Evolutionary conservation across 805 yeast genomes (phyloP).

Genomic region (Yarrowia sp.): DNA sequence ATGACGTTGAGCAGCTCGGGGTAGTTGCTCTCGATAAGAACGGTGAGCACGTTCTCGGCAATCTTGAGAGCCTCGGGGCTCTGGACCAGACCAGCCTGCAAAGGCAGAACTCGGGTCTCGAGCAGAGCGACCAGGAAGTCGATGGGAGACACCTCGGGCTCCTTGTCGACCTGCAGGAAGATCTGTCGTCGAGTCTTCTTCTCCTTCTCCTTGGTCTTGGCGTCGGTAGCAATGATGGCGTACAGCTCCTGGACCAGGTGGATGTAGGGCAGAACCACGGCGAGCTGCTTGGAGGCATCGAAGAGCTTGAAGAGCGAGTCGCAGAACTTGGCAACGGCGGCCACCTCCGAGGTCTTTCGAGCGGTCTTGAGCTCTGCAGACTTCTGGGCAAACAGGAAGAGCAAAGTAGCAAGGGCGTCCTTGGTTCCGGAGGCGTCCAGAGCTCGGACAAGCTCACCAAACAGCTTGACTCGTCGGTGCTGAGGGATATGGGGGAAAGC

Average conservation of each 20-base stretch:
- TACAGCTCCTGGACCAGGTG: slow-evolving; percentile 40
- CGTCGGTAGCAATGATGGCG: slow-evolving; percentile 41
- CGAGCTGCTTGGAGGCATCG: slow-evolving; percentile 63
- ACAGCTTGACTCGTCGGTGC: slow-evolving; percentile 89
- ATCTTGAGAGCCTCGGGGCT: slow-evolving; percentile 35
- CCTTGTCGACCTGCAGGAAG: slow-evolving; percentile 15
- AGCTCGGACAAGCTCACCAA: slow-evolving; percentile 78
- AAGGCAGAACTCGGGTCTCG: slow-evolving; percentile 22
- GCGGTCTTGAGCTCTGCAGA: slow-evolving; percentile 62
- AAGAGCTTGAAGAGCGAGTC: slow-evolving; percentile 60
- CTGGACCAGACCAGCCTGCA: slow-evolving; percentile 33
- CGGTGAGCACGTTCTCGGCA: slow-evolving; percentile 27
- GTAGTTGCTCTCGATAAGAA: slow-evolving; percentile 31
- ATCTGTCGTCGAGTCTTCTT: slow-evolving; percentile 42
- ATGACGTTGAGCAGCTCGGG: slow-evolving; percentile 30
- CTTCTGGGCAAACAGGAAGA: slow-evolving; percentile 83
- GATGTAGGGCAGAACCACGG: slow-evolving; percentile 46
- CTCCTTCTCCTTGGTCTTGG: slow-evolving; percentile 52
- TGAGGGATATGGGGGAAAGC: slow-evolving; percentile 96
- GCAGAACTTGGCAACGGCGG: slow-evolving; percentile 26
- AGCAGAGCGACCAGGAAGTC: slow-evolving; percentile 28
- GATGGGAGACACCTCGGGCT: slow-evolving; percentile 29
- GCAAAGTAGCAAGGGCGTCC: slow-evolving; percentile 69
- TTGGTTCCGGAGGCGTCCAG: slow-evolving; percentile 60
- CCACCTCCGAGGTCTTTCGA: slow-evolving; percentile 55